phyloP scores from a whole-genome alignment of 805 yeast genomes.

The Metschnikowia santaceciliae region DNA sequence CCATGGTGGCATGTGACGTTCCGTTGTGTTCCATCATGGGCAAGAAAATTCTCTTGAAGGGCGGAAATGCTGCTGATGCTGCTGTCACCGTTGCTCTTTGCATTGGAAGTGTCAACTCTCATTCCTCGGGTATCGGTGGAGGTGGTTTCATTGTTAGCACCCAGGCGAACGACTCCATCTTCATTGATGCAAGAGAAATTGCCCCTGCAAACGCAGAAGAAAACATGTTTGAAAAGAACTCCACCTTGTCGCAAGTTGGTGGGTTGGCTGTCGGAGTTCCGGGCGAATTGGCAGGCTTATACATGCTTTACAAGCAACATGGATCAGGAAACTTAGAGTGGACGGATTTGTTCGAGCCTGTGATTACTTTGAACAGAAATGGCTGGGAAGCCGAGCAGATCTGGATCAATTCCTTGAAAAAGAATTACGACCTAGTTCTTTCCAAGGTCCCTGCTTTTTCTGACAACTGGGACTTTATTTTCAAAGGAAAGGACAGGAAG shows the following conservation, averaged over 20 bases:
- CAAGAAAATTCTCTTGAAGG: slow-evolving; percentile 44
- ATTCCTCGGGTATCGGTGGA: slow-evolving; percentile 89
- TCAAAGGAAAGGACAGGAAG: slow-evolving; percentile 22
- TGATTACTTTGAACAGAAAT: slow-evolving; percentile 53
- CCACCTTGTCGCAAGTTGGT: slow-evolving; percentile 58
- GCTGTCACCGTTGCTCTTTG: slow-evolving; percentile 86
- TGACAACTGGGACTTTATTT: slow-evolving; percentile 56
- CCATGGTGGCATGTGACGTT: slow-evolving; percentile 68
- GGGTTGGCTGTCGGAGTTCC: slow-evolving; percentile 90
- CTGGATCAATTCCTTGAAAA: slow-evolving; percentile 35
- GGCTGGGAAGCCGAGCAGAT: slow-evolving; percentile 42
- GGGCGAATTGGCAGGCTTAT: slow-evolving; percentile 86
- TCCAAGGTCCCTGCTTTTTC: slow-evolving; percentile 23
- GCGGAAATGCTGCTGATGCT: slow-evolving; percentile 92
- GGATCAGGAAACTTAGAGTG: slow-evolving; percentile 73
- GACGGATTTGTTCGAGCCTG: slow-evolving; percentile 73
- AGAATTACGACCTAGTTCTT: slow-evolving; percentile 21
- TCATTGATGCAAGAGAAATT: slow-evolving; percentile 84
- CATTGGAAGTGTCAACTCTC: slow-evolving; percentile 77
- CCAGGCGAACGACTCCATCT: slow-evolving; percentile 40
- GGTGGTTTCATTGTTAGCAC: slow-evolving; percentile 66
- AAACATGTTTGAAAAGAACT: slow-evolving; percentile 58
- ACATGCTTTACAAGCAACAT: slow-evolving; percentile 52
- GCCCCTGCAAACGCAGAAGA: slow-evolving; percentile 66
- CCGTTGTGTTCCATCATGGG: slow-evolving; percentile 64